Percentiles rank a stretch among this genome's conserved stretches.
These are phyloP conservation scores for Phoenix roebelenii DNA, from an alignment of 176 grass and related monocot genomes.

Conservation along the genomic window DNA sequence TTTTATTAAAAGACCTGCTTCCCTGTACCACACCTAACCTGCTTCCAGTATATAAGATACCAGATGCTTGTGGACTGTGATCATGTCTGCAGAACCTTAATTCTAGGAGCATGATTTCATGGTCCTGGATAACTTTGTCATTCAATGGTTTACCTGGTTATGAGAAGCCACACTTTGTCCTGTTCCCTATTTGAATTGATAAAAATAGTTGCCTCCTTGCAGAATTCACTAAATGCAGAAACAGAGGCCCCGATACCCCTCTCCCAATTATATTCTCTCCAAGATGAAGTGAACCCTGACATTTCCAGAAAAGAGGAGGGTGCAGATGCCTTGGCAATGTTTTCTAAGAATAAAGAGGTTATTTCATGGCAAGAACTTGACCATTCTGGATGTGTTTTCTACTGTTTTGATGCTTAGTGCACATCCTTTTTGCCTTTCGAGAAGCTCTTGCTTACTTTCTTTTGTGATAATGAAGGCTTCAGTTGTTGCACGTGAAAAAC, in stretches of 20 bases:
- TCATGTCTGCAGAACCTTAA: too few relatives aligned
- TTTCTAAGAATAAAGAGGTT: slow-evolving; percentile 12
- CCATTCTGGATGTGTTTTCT: too few relatives aligned
- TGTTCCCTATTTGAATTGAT: slow-evolving; percentile 5
- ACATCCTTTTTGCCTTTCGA: slow-evolving; percentile 4
- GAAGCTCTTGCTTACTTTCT: slow-evolving; percentile 15
- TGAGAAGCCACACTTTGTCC: too few relatives aligned
- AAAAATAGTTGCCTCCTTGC: slow-evolving; percentile 22
- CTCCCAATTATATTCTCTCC: slow-evolving; percentile 67
- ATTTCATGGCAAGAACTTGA: slow-evolving; percentile 9
- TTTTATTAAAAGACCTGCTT: too few relatives aligned
- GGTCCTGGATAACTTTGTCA: too few relatives aligned
- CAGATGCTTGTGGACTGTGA: too few relatives aligned
- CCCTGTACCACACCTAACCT: too few relatives aligned
- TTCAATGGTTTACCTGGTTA: too few relatives aligned
- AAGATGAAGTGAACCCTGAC: slow-evolving; percentile 30
- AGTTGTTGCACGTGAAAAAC: slow-evolving; percentile 26
- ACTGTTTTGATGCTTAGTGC: too few relatives aligned
- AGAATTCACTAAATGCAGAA: slow-evolving; percentile 33
- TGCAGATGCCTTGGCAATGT: slow-evolving; percentile 9
- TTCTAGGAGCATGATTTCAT: too few relatives aligned
- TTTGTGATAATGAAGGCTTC: slow-evolving; percentile 23
- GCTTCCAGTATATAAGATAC: too few relatives aligned
- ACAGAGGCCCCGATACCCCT: slow-evolving; percentile 55
- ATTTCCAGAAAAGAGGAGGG: slow-evolving; percentile 28